phyloP scores from a whole-genome alignment of 768 basidiomycete species.

The Suillus brevipes region DNA sequence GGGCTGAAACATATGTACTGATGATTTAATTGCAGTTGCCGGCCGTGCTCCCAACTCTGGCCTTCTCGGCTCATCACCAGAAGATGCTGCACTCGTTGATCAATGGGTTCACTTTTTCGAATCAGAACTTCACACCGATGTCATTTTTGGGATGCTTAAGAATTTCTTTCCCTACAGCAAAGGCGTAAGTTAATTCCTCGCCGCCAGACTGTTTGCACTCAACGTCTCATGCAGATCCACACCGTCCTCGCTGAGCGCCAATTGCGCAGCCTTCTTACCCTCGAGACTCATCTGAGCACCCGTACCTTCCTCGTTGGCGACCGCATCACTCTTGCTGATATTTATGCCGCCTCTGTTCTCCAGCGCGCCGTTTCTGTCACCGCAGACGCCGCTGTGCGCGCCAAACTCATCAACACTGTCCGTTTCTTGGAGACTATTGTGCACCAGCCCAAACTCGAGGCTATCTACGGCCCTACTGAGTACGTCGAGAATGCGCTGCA shows the following conservation, averaged over 20 bases:
- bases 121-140: slow-evolving; percentile 52
- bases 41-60: slow-evolving; percentile 72
- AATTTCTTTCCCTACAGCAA: slow-evolving; percentile 78
- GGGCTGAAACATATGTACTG: slow-evolving; percentile 8
- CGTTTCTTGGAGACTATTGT: slow-evolving; percentile 86
- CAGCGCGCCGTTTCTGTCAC: slow-evolving; percentile 52
- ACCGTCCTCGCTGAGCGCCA: slow-evolving; percentile 52
- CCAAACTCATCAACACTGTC: slow-evolving; percentile 71
- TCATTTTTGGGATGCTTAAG: slow-evolving; percentile 43
- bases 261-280: slow-evolving; percentile 55
- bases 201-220: slow-evolving; percentile 3
- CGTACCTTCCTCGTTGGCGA: slow-evolving; percentile 92
- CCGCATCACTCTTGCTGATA: slow-evolving; percentile 91
- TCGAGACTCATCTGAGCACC: slow-evolving; percentile 72
- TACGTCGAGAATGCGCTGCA: slow-evolving; percentile 71
- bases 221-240: slow-evolving; percentile 51
- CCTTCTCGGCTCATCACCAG: slow-evolving; percentile 63
- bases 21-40: slow-evolving; percentile 57
- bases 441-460: slow-evolving; percentile 78
- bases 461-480: slow-evolving; percentile 57
- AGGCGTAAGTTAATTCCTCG: slow-evolving; percentile 50
- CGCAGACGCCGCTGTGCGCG: slow-evolving; percentile 66
- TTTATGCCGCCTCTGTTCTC: slow-evolving; percentile 64
- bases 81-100: slow-evolving; percentile 76
- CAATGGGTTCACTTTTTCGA: slow-evolving; percentile 85